phyloP scores from a whole-genome alignment of 2,329 filamentous ascomycete genomes.

The Verruconis gallopava region DNA sequence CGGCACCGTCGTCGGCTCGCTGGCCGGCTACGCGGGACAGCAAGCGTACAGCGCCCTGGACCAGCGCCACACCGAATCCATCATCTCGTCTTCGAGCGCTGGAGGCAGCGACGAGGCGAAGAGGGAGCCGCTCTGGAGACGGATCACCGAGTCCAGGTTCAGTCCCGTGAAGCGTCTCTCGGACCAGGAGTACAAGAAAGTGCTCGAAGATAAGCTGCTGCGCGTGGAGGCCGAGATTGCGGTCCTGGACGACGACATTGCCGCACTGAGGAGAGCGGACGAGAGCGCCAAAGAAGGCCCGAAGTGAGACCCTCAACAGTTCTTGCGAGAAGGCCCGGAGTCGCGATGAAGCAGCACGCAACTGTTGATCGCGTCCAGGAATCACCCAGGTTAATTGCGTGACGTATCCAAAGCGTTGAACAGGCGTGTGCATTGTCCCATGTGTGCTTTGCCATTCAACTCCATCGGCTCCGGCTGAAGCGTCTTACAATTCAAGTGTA shows the following conservation, averaged over 20 bases:
- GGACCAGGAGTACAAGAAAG: slow-evolving; percentile 58
- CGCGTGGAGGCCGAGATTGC: slow-evolving; percentile 65
- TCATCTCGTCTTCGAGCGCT: slow-evolving; percentile 1
- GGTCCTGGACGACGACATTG: slow-evolving; percentile 63
- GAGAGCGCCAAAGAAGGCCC: background rate
- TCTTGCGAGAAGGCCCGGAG: too few relatives aligned
- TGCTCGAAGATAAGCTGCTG: slow-evolving; percentile 59
- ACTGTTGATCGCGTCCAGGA: too few relatives aligned
- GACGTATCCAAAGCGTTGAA: too few relatives aligned
- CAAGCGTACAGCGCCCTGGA: slow-evolving; percentile 40
- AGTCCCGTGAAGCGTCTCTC: slow-evolving; percentile 57
- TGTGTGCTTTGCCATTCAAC: too few relatives aligned
- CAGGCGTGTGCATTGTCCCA: too few relatives aligned
- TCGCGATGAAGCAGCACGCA: too few relatives aligned
- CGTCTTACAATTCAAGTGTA: too few relatives aligned
- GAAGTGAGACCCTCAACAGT: too few relatives aligned
- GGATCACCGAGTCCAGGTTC: slow-evolving; percentile 49
- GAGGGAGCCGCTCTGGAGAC: slow-evolving; percentile 33
- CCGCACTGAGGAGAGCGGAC: slow-evolving; percentile 28
- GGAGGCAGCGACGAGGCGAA: slow-evolving; percentile 13
- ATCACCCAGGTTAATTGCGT: too few relatives aligned
- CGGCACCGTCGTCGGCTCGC: slow-evolving; percentile 44
- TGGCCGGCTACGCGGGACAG: slow-evolving; percentile 47
- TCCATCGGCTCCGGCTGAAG: too few relatives aligned
- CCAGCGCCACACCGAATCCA: slow-evolving; percentile 26